Evolutionary conservation across 1,284 basidiomycete genomes (phyloP).

Genomic region (Amylostereum areolatum): DNA sequence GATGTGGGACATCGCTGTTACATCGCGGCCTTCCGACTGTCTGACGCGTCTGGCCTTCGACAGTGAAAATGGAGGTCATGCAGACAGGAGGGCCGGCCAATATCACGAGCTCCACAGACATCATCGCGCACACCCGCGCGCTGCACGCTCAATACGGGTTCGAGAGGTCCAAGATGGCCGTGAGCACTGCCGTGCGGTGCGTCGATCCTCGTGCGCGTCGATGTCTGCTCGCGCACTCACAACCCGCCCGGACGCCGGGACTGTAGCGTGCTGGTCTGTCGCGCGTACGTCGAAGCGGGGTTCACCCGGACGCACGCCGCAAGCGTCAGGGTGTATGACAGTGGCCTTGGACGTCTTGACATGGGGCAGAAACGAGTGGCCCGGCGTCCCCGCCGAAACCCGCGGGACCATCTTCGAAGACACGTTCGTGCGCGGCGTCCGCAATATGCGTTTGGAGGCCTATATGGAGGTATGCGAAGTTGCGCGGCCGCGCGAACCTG

Average conservation of each 20-base stretch:
- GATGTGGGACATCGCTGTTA: no score
- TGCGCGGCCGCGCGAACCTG: no score
- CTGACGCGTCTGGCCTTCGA: no score
- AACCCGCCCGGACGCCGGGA: no score
- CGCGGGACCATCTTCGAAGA: constrained; percentile 8
- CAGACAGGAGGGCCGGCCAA: background rate
- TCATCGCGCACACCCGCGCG: background rate
- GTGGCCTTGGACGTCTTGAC: background rate
- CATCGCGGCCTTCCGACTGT: no score
- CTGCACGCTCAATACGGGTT: background rate
- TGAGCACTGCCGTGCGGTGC: background rate
- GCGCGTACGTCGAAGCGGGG: no score
- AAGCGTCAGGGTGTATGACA: no score
- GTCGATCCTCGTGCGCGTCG: no score
- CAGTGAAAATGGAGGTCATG: background rate
- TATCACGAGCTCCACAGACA: background rate
- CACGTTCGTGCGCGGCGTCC: constrained; percentile 4
- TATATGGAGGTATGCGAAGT: constrained; percentile 4
- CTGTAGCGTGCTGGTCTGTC: no score
- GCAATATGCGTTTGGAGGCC: constrained; percentile 1
- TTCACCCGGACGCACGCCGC: no score
- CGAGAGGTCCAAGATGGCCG: background rate
- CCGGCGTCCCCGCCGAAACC: constrained; percentile 2
- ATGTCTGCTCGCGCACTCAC: no score
- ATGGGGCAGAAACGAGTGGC: constrained; percentile 10